Conservation (phyloP, 768 basidiomycete species). For the Saitozyma sp. region DNA sequence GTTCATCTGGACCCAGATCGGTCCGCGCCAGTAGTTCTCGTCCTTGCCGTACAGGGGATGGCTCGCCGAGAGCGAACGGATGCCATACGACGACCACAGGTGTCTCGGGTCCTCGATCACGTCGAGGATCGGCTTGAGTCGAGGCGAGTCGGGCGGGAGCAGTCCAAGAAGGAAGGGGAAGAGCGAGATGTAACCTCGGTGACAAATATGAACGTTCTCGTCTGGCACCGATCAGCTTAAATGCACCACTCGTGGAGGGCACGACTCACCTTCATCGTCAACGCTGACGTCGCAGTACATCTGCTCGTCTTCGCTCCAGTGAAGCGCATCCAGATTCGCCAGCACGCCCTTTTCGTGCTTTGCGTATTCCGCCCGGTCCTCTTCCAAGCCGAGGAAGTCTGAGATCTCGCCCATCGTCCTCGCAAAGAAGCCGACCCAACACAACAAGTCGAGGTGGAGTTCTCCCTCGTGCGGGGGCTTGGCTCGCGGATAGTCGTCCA, state of each 20-base stretch:
- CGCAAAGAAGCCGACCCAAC: slow-evolving; percentile 96
- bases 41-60: slow-evolving; percentile 88
- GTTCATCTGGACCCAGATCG: slow-evolving; percentile 98
- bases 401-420: slow-evolving; percentile 90
- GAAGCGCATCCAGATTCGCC: slow-evolving; percentile 84
- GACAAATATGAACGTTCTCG: slow-evolving; percentile 86
- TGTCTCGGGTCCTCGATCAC: slow-evolving; percentile 75
- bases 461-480: slow-evolving; percentile 80
- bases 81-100: slow-evolving; percentile 87
- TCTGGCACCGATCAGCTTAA: slow-evolving; percentile 57
- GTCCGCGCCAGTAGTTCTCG: slow-evolving; percentile 97
- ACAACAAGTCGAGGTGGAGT: slow-evolving; percentile 86
- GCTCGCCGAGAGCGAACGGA: slow-evolving; percentile 81
- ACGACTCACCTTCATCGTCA: slow-evolving; percentile 70
- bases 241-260: not conserved
- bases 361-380: slow-evolving; percentile 73
- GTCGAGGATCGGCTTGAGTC: slow-evolving; percentile 77
- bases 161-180: slow-evolving; percentile 89
- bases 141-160: slow-evolving; percentile 72
- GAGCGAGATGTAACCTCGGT: slow-evolving; percentile 88
- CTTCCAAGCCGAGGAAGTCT: slow-evolving; percentile 77
- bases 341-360: slow-evolving; percentile 78
- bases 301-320: slow-evolving; percentile 83
- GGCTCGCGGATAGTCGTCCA: slow-evolving; percentile 95
- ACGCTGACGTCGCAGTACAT: slow-evolving; percentile 94